Base-by-base conservation (phyloP, 2,329 filamentous ascomycete species). In the Spiromastix sp. region DNA sequence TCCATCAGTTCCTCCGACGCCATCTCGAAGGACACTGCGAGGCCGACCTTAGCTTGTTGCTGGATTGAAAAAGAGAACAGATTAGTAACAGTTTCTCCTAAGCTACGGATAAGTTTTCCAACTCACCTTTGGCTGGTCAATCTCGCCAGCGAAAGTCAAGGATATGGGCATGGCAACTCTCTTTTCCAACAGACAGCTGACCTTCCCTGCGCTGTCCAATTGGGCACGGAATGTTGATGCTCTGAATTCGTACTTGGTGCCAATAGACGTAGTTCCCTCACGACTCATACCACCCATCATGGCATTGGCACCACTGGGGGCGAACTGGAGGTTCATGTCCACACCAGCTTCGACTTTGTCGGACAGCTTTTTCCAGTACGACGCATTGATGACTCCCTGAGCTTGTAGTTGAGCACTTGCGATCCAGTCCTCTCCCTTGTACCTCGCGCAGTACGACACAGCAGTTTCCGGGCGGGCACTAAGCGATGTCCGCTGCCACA, bases 161-260 rank as follows among this genome's bases (percentile, higher is more conserved):
- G 81, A 82, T 40, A 98, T 86, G 18, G 87, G 83, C 45, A 86
- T 85, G 19, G 86, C 86, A 54, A 98, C 84, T 55, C 86, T 81
- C 78, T 95, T 96, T 72, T 98, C 91, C 48, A 96, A 68, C 54
- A 95, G 67, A 57, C 85, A 91, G 63, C 82, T 85, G 42, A 98
- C 72, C 70, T 93, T 94, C 60, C 91, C 91, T 59, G 85, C 79
- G 54, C 86, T 93, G 66, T 98, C 91, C 50, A 96, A 74, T 67
- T 98, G 91, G 29, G 89, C 91, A 47, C 89, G 79, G 78, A 95
- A 94, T 33, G 85, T 91, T 37, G 85, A 91, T 67, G 86, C 84
- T 56, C 85, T 77, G 77, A 98, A 98, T 61, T 95, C 89, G 66
- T 98, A 98, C 67, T 98, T 98, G 58, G 86, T 85, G 53, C 89